phyloP scores from a whole-genome alignment of 768 basidiomycete species.

The Paxillus involutus region DNA sequence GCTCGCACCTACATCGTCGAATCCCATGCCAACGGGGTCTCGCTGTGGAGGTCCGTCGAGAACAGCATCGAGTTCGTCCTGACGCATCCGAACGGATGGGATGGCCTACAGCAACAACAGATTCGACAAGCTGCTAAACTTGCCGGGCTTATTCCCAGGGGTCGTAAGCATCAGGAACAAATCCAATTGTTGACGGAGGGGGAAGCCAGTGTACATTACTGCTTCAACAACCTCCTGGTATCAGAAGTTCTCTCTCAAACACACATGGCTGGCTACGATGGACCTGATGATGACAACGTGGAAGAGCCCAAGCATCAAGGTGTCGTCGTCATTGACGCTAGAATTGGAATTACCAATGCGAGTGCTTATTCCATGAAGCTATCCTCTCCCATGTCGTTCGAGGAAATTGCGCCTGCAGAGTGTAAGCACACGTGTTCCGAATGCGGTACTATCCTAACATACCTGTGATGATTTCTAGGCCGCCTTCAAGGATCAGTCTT shows the following conservation, averaged over 20 bases:
- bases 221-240: slow-evolving; percentile 42
- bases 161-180: slow-evolving; percentile 9
- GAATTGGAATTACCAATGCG: slow-evolving; percentile 40
- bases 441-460: not conserved
- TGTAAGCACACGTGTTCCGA: slow-evolving; percentile 11
- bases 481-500: slow-evolving; percentile 37
- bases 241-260: slow-evolving; percentile 23
- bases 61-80: no score
- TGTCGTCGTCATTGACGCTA: slow-evolving; percentile 45
- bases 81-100: no score
- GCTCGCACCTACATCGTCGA: no score
- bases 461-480: slow-evolving; percentile 26
- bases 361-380: slow-evolving; percentile 41
- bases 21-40: no score
- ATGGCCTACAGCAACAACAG: no score
- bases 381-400: slow-evolving; percentile 23
- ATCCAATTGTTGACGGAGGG: slow-evolving; percentile 28
- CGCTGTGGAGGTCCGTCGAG: no score
- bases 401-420: slow-evolving; percentile 36
- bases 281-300: not conserved
- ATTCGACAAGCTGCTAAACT: no score
- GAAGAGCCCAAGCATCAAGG: slow-evolving; percentile 30
- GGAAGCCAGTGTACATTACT: slow-evolving; percentile 32
- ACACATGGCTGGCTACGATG: not conserved
- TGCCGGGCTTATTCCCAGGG: no score